Conservation (phyloP, 73 alveolate genomes). For the Effrenium voratum region DNA sequence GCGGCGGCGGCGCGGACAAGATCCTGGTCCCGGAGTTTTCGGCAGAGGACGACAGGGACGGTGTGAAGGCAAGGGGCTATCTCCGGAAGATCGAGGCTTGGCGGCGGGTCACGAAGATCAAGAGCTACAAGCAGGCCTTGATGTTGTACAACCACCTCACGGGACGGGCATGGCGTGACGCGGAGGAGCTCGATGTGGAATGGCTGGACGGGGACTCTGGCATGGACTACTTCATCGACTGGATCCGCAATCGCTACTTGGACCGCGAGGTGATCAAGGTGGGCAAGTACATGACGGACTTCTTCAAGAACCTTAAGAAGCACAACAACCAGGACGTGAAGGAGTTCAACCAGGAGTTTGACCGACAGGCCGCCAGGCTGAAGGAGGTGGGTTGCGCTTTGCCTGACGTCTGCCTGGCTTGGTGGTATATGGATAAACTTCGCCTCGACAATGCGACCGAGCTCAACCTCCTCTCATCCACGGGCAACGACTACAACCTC, state of each 20-base stretch:
- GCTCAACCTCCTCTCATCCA: background rate
- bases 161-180: conserved; percentile 37
- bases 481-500: background rate
- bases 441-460: conserved; percentile 18
- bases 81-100: conserved; percentile 18
- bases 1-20: conserved; percentile 9
- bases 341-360: conserved; percentile 41
- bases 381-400: conserved; percentile 1
- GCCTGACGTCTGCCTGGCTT: background rate
- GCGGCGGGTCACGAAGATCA: background rate
- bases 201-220: background rate
- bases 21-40: background rate
- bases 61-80: background rate
- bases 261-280: conserved; percentile 3
- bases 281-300: conserved; percentile 5
- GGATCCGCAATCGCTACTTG: background rate
- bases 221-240: background rate
- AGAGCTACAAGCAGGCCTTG: background rate
- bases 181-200: conserved; percentile 2
- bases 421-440: conserved; percentile 33
- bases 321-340: background rate
- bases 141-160: background rate
- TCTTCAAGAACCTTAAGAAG: background rate
- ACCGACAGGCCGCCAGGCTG: background rate
- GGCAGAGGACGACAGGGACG: conserved; percentile 1